Conservation (phyloP, 2,329 filamentous ascomycete species). For the Lasiodiplodia theobromae region DNA sequence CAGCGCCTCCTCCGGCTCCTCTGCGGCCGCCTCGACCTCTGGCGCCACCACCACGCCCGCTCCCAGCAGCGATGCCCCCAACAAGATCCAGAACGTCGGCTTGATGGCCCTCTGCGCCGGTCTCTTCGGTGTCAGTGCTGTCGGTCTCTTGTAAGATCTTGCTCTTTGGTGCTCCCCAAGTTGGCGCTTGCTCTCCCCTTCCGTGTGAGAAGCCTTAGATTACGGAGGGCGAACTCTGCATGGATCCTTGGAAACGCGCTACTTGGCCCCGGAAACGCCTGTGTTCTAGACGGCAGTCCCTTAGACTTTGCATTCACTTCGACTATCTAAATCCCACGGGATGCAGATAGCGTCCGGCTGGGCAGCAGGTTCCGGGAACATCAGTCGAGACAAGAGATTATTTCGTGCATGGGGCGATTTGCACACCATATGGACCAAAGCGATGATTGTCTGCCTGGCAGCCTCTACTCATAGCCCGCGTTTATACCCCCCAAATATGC, state of each 20-base stretch:
- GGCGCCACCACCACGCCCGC: constrained; percentile 3
- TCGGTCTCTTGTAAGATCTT: constrained; percentile 9
- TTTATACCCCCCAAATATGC: constrained; percentile 1
- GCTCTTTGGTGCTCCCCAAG: neutral
- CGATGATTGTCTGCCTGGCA: neutral
- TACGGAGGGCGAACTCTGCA: neutral
- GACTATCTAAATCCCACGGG: neutral
- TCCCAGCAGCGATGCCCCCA: constrained; percentile 3
- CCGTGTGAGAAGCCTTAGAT: neutral
- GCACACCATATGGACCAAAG: neutral
- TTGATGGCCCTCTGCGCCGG: neutral
- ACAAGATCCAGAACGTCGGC: neutral
- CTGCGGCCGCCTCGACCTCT: neutral
- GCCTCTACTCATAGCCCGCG: neutral
- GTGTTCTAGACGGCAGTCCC: neutral
- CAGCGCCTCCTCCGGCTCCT: neutral
- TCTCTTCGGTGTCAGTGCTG: neutral
- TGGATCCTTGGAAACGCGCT: neutral
- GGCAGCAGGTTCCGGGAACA: neutral
- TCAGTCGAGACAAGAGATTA: neutral
- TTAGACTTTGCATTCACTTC: neutral
- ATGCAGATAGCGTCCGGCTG: neutral
- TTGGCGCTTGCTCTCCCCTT: neutral
- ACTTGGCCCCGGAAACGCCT: neutral
- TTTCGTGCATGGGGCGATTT: neutral